Percentiles rank a stretch among this genome's conserved stretches.
Conservation (phyloP, 495 filamentous ascomycete species). For the Poronia punctata region DNA sequence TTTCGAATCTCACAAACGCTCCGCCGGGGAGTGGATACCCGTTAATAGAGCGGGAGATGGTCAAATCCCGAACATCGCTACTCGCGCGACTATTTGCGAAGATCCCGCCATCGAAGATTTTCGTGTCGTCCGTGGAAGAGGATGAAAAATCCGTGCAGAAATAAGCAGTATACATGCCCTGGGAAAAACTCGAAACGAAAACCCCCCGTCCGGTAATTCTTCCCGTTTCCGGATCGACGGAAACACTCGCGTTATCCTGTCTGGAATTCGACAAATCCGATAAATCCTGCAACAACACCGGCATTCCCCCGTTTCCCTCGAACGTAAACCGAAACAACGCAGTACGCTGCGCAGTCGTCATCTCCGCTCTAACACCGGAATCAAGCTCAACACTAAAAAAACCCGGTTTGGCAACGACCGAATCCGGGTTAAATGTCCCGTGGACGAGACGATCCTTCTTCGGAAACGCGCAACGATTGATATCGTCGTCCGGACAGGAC, state of each 20-base stretch:
- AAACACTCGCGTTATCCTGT: slow-evolving; percentile 52
- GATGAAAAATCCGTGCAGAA: slow-evolving; percentile 66
- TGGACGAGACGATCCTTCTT: slow-evolving; percentile 32
- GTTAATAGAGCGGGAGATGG: slow-evolving; percentile 53
- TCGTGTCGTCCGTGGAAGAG: too few relatives aligned
- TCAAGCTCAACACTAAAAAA: slow-evolving; percentile 58
- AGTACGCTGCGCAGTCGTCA: slow-evolving; percentile 59
- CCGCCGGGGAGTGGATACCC: slow-evolving; percentile 61
- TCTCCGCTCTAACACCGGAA: slow-evolving; percentile 55
- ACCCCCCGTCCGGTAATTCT: slow-evolving; percentile 58
- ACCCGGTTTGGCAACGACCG: slow-evolving; percentile 55
- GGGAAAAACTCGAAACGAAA: slow-evolving; percentile 64
- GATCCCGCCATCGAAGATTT: slow-evolving; percentile 56
- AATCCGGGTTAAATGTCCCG: slow-evolving; percentile 39
- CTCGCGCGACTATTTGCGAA: slow-evolving; percentile 55
- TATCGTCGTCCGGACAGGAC: slow-evolving; percentile 55
- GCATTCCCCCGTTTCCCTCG: slow-evolving; percentile 40
- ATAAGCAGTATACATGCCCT: slow-evolving; percentile 50
- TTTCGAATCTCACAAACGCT: slow-evolving; percentile 52
- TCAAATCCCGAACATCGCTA: slow-evolving; percentile 45
- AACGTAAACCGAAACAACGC: slow-evolving; percentile 68
- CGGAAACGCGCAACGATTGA: slow-evolving; percentile 58
- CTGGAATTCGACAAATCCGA: slow-evolving; percentile 59
- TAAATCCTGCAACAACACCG: slow-evolving; percentile 58
- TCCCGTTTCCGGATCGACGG: slow-evolving; percentile 46